Conservation (phyloP, 2,329 filamentous ascomycete genomes). For the Conoideocrella luteorostrata region DNA sequence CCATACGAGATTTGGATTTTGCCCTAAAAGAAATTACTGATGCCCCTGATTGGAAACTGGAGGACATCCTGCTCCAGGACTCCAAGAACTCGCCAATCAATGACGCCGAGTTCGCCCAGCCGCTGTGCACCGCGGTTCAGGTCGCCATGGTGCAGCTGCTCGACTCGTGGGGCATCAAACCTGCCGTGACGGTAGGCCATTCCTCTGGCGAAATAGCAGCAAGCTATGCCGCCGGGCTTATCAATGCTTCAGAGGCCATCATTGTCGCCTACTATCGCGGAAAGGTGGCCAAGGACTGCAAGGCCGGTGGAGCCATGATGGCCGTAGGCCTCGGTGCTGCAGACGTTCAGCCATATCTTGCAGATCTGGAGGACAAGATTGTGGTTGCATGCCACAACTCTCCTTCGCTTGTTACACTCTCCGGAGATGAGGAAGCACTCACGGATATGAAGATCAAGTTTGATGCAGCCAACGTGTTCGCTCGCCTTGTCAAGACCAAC, state of each 20-base stretch:
- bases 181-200: conserved; percentile 31
- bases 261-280: conserved; percentile 15
- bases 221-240: conserved; percentile 17
- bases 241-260: conserved; percentile 13
- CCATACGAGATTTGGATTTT: conserved; percentile 3
- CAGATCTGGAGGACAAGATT: conserved; percentile 12
- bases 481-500: conserved; percentile 12
- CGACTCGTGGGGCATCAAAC: conserved; percentile 21
- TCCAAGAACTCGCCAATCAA: not conserved
- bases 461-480: conserved; percentile 10
- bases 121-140: conserved; percentile 25
- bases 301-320: conserved; percentile 17
- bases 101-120: conserved; percentile 20
- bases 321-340: conserved; percentile 13
- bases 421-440: conserved; percentile 15
- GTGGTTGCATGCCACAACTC: conserved; percentile 19
- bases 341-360: conserved; percentile 2
- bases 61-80: conserved; percentile 1
- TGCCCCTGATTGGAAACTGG: not conserved
- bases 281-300: not conserved
- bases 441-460: conserved; percentile 6
- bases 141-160: conserved; percentile 29
- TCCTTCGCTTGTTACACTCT: conserved; percentile 17
- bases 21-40: not conserved
- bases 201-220: conserved; percentile 26